phyloP scores from a whole-genome alignment of 805 yeast species.

The Nakazawaea pomicola region DNA sequence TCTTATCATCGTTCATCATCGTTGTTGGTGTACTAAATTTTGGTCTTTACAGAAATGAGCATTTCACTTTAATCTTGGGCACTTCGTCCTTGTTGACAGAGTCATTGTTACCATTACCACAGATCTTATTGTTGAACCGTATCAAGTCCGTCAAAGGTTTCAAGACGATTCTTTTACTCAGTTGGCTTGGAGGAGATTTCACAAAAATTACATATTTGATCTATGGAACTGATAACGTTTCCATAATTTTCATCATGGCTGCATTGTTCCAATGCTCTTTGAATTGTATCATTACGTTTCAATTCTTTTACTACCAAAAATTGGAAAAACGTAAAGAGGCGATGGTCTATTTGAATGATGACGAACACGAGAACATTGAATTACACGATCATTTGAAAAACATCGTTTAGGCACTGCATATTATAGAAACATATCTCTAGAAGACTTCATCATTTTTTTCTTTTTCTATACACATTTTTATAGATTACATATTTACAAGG shows the following conservation, averaged over 20 bases:
- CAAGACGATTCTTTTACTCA: slow-evolving; percentile 64
- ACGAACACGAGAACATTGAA: slow-evolving; percentile 7
- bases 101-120: slow-evolving; percentile 70
- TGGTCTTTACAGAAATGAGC: slow-evolving; percentile 20
- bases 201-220: slow-evolving; percentile 69
- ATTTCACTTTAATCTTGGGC: slow-evolving; percentile 26
- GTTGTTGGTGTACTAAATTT: slow-evolving; percentile 17
- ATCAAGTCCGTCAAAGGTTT: slow-evolving; percentile 72
- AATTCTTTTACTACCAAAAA: slow-evolving; percentile 58
- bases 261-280: slow-evolving; percentile 75
- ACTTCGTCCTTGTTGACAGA: slow-evolving; percentile 54
- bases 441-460: no score
- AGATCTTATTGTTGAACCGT: slow-evolving; percentile 64
- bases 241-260: slow-evolving; percentile 59
- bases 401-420: neutral
- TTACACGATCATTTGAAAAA: slow-evolving; percentile 1
- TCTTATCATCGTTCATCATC: slow-evolving; percentile 39
- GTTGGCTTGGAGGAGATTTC: slow-evolving; percentile 89
- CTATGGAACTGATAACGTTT: slow-evolving; percentile 71
- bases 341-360: slow-evolving; percentile 10
- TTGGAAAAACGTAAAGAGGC: slow-evolving; percentile 17
- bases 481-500: neutral
- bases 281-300: slow-evolving; percentile 69
- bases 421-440: no score
- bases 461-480: neutral